These are phyloP conservation scores for Tolypocladium amazonense DNA, from an alignment of 2,329 filamentous ascomycete species.

Conservation along the genomic window DNA sequence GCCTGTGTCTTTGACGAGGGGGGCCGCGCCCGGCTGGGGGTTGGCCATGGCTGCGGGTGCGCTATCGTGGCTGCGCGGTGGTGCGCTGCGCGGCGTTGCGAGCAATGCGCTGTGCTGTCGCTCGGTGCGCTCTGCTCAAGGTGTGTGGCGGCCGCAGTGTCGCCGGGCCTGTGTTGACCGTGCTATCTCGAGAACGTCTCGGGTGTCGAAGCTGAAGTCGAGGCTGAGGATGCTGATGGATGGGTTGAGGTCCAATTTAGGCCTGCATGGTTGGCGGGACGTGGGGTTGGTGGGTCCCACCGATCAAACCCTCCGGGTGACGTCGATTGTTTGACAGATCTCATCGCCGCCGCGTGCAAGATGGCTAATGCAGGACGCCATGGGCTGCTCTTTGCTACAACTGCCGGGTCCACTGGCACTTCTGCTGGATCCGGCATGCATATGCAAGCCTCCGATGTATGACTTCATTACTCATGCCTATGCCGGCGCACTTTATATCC, in stretches of 20 bases:
- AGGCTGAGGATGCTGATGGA: neutral
- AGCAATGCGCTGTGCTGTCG: neutral
- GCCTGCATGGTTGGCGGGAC: neutral
- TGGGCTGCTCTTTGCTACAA: neutral
- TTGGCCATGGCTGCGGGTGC: slow-evolving; percentile 32
- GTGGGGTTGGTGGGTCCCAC: neutral
- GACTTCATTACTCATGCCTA: neutral
- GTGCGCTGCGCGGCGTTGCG: neutral
- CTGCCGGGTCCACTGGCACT: neutral
- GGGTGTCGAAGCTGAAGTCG: neutral
- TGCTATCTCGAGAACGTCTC: neutral
- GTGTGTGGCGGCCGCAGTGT: neutral
- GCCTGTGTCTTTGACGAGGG: slow-evolving; percentile 42
- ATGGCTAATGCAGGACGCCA: neutral
- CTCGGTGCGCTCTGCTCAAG: neutral
- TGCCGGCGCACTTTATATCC: neutral
- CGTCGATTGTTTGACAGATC: neutral
- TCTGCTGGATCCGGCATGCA: neutral
- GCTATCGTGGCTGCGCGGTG: neutral
- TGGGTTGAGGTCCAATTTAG: neutral
- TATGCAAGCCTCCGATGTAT: neutral
- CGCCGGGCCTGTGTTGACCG: neutral
- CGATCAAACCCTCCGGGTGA: neutral
- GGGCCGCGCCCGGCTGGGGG: slow-evolving; percentile 31
- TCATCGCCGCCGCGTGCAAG: neutral